phyloP scores from a whole-genome alignment of 2,329 filamentous ascomycete species.

The Microcyclospora tardicrescens region DNA sequence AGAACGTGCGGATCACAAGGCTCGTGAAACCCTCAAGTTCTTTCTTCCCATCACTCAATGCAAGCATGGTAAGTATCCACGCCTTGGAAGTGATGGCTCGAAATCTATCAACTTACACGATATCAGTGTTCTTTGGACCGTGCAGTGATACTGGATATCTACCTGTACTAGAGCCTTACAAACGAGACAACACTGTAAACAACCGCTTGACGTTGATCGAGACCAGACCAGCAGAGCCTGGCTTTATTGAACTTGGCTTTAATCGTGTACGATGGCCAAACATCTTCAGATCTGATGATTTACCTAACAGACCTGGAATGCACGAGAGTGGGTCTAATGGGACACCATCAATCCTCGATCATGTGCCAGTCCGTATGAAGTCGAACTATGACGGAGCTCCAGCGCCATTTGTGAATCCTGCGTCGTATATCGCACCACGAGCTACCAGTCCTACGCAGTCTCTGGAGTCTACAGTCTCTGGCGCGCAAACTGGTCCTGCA shows the following conservation, averaged over 20 bases:
- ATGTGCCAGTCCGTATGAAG: neutral
- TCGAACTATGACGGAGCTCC: neutral
- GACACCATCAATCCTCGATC: neutral
- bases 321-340: neutral
- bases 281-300: conserved; percentile 29
- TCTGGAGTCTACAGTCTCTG: conserved; percentile 4
- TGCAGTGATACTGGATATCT: conserved; percentile 36
- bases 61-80: conserved; percentile 19
- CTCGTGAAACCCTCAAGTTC: conserved; percentile 33
- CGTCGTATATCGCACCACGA: conserved; percentile 11
- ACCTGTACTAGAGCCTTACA: conserved; percentile 33
- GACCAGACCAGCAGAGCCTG: conserved; percentile 28
- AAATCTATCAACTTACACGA: conserved; percentile 20
- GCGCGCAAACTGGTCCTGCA: neutral
- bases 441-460: conserved; percentile 8
- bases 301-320: conserved; percentile 22
- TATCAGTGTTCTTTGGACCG: conserved; percentile 32
- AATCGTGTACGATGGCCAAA: conserved; percentile 25
- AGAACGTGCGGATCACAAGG: conserved; percentile 33
- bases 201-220: conserved; percentile 34
- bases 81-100: neutral
- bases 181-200: conserved; percentile 25
- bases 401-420: conserved; percentile 1
- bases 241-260: conserved; percentile 31
- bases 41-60: conserved; percentile 34